Conservation (phyloP, 2,329 filamentous ascomycete genomes). For the Grosmannia huntii region DNA sequence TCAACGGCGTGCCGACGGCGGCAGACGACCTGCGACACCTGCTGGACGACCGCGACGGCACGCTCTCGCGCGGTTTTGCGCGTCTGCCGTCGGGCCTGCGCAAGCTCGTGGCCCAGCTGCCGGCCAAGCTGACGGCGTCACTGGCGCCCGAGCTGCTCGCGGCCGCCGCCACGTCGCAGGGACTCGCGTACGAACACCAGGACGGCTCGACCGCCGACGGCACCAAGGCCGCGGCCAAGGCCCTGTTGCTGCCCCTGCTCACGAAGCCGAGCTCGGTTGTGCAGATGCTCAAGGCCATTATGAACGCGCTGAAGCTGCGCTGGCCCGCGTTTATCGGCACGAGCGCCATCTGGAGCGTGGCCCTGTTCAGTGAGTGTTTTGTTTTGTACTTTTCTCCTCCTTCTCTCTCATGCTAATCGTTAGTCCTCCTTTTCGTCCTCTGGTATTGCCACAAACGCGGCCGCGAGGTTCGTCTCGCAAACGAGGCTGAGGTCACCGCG, state of each 20-base stretch:
- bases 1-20: constrained; percentile 86
- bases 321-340: constrained; percentile 89
- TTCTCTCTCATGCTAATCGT: neutral
- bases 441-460: constrained; percentile 99
- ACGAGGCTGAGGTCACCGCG: constrained; percentile 20
- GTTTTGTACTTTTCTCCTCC: neutral
- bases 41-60: constrained; percentile 47
- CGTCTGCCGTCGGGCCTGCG: constrained; percentile 67
- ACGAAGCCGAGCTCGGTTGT: constrained; percentile 80
- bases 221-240: constrained; percentile 44
- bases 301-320: constrained; percentile 72
- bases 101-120: constrained; percentile 74
- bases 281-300: constrained; percentile 75
- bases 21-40: constrained; percentile 69
- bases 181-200: constrained; percentile 35
- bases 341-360: constrained; percentile 82
- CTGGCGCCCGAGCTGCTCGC: constrained; percentile 75
- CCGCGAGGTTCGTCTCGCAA: constrained; percentile 61
- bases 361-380: constrained; percentile 65
- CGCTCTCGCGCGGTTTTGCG: constrained; percentile 47
- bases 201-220: constrained; percentile 33
- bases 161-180: constrained; percentile 62
- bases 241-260: constrained; percentile 58
- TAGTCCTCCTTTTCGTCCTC: constrained; percentile 81
- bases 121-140: constrained; percentile 63